phyloP scores from a whole-genome alignment of 441 rosid genomes.

The Metrosideros polymorpha region DNA sequence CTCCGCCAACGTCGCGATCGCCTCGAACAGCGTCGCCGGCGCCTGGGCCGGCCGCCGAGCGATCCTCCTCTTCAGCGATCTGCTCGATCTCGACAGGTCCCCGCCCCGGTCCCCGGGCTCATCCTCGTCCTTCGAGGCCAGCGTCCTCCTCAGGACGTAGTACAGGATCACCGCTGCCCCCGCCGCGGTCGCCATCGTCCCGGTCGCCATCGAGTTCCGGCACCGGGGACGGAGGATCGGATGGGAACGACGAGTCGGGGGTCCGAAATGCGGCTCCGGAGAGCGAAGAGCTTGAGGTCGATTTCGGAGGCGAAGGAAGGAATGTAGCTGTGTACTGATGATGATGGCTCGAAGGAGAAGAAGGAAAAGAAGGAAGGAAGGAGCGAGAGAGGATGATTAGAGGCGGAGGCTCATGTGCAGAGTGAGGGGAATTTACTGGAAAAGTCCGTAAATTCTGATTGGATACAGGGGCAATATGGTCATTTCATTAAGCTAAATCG shows the following conservation, averaged over 20 bases:
- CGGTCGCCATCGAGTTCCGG: slow-evolving; percentile 55
- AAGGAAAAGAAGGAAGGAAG: rapidly evolving
- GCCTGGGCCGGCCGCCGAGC: slow-evolving; percentile 80
- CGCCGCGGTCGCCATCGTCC: slow-evolving; percentile 81
- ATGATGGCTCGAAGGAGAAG: not conserved
- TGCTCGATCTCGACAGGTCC: slow-evolving; percentile 44
- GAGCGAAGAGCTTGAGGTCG: not conserved
- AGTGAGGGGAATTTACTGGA: not conserved
- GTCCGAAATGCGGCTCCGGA: too few relatives aligned
- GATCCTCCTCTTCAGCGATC: slow-evolving; percentile 60
- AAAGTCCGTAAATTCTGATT: rapidly evolving
- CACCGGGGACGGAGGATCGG: not conserved
- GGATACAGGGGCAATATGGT: not conserved
- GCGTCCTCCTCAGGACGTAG: slow-evolving; percentile 43
- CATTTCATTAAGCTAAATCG: not conserved
- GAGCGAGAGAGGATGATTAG: not conserved
- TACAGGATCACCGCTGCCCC: slow-evolving; percentile 68
- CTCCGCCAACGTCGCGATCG: slow-evolving; percentile 73
- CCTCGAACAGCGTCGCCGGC: slow-evolving; percentile 86
- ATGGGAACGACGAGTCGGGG: too few relatives aligned
- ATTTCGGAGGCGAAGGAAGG: not conserved
- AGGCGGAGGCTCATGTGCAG: not conserved
- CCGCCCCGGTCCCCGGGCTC: slow-evolving; percentile 23
- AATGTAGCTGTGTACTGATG: not conserved
- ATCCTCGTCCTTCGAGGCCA: slow-evolving; percentile 24